These are phyloP conservation scores for Sclerotinia borealis DNA, from an alignment of 2,329 filamentous ascomycete species.

Conservation along the genomic window DNA sequence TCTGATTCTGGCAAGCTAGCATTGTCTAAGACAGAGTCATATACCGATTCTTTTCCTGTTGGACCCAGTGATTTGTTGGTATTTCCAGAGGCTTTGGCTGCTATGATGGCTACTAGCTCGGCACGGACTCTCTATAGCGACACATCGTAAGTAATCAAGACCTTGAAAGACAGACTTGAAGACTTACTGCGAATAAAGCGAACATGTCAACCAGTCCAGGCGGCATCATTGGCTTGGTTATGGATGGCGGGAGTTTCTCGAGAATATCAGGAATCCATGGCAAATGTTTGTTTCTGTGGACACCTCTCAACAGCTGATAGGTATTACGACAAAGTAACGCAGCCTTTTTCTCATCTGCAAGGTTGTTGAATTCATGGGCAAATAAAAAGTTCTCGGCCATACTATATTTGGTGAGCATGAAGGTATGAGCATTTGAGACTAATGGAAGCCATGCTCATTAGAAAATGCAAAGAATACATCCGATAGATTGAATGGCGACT, in stretches of 20 bases:
- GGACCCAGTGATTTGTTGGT: background rate
- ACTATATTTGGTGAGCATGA: background rate
- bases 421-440: background rate
- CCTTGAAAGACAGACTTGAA: background rate
- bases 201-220: slow-evolving; percentile 16
- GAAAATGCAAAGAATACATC: background rate
- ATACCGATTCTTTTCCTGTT: background rate
- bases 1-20: slow-evolving; percentile 27
- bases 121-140: slow-evolving; percentile 1
- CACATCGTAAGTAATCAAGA: background rate
- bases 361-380: slow-evolving; percentile 8
- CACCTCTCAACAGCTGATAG: slow-evolving; percentile 4
- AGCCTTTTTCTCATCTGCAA: slow-evolving; percentile 11
- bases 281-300: background rate
- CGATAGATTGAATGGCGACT: background rate
- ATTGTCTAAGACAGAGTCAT: background rate
- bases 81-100: slow-evolving; percentile 6
- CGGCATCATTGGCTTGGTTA: slow-evolving; percentile 16
- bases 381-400: slow-evolving; percentile 14
- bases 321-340: slow-evolving; percentile 7
- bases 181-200: slow-evolving; percentile 13
- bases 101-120: slow-evolving; percentile 3
- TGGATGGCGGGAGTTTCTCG: slow-evolving; percentile 9
- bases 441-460: background rate
- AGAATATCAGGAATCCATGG: slow-evolving; percentile 15